Percentiles rank a stretch among this genome's conserved stretches.
phyloP scores from a whole-genome alignment of 192 early-diverging fungal species.

The Lunasporangiospora selenospora region DNA sequence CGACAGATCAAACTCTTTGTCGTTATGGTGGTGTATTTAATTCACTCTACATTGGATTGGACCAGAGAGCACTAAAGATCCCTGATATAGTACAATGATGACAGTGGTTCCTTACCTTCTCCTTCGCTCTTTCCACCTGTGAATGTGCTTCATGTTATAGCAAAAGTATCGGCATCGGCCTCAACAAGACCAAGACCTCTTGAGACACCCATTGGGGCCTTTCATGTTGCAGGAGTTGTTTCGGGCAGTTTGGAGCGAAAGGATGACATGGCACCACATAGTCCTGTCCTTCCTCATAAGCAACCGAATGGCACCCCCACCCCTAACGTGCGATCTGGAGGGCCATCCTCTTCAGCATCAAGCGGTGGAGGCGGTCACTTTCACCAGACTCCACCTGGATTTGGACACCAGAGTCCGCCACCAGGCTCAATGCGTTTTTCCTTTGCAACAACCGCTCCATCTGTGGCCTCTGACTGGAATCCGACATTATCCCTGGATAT shows the following conservation, averaged over 20 bases:
- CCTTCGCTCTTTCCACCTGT: too few species aligned
- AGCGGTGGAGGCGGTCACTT: too few species aligned
- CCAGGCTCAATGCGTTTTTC: conserved; percentile 23
- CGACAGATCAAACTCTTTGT: too few species aligned
- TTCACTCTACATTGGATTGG: too few species aligned
- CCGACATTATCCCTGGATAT: conserved; percentile 25
- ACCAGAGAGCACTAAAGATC: too few species aligned
- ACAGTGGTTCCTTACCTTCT: too few species aligned
- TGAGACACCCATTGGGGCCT: conserved; percentile 31
- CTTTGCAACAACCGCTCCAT: conserved; percentile 13
- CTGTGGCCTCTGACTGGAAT: conserved; percentile 18
- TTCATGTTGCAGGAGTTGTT: conserved; percentile 14
- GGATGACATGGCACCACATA: background rate
- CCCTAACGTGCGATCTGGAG: background rate
- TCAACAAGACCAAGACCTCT: conserved; percentile 13
- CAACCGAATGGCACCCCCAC: conserved; percentile 14
- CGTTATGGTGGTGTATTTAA: too few species aligned
- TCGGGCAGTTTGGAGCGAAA: conserved; percentile 1
- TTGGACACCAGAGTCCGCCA: background rate
- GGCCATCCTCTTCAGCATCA: too few species aligned
- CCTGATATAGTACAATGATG: too few species aligned
- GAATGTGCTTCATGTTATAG: too few species aligned
- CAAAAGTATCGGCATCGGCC: conserved; percentile 30
- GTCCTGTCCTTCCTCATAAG: conserved; percentile 16
- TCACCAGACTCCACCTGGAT: background rate